Evolutionary conservation across 2,329 filamentous ascomycete genomes (phyloP).

Genomic region (Cercospora zeina): DNA sequence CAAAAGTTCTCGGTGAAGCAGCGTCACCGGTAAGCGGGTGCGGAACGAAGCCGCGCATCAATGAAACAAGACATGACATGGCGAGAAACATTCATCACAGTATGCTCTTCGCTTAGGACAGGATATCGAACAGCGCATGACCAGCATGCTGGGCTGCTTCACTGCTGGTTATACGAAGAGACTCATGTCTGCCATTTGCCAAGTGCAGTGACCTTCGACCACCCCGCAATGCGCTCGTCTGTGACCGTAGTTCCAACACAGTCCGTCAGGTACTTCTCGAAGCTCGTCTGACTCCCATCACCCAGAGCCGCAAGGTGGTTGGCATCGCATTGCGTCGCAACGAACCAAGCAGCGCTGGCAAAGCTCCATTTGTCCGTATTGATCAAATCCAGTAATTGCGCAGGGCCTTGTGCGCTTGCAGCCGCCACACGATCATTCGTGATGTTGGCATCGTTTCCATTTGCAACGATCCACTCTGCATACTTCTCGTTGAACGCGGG

Average conservation of each 20-base stretch:
- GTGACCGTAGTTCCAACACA: slow-evolving; percentile 57
- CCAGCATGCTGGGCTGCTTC: background rate
- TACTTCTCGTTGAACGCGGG: slow-evolving; percentile 58
- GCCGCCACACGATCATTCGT: slow-evolving; percentile 15
- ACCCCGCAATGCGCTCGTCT: slow-evolving; percentile 52
- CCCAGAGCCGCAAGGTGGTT: slow-evolving; percentile 50
- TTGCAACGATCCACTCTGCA: slow-evolving; percentile 49
- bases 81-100: background rate
- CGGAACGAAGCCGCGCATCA: slow-evolving; percentile 6
- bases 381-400: slow-evolving; percentile 55
- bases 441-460: slow-evolving; percentile 35
- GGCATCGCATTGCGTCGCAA: slow-evolving; percentile 55
- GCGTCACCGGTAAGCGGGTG: background rate
- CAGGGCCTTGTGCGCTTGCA: slow-evolving; percentile 41
- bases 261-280: slow-evolving; percentile 53
- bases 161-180: background rate
- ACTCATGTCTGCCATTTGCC: slow-evolving; percentile 27
- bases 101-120: too few species aligned
- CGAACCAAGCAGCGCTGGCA: slow-evolving; percentile 62
- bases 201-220: slow-evolving; percentile 49
- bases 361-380: slow-evolving; percentile 54
- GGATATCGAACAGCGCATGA: background rate
- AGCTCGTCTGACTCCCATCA: slow-evolving; percentile 53
- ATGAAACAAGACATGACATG: too few species aligned
- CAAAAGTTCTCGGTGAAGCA: slow-evolving; percentile 6